Percentiles rank a stretch among this genome's conserved stretches.
Conservation (phyloP, 257 asterid species). For the Prunella vulgaris region DNA sequence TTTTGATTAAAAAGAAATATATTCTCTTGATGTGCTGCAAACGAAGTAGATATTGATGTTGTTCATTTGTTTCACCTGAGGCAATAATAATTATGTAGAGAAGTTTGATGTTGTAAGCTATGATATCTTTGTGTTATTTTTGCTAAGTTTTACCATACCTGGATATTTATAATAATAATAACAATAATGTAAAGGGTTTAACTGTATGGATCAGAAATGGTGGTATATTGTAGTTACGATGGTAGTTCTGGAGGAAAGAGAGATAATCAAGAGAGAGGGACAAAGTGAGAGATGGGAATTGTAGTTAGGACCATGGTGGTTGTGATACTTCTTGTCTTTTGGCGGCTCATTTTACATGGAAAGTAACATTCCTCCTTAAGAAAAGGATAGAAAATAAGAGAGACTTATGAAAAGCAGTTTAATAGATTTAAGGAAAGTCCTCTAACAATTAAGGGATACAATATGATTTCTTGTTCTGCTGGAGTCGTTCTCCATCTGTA, state of each 20-base stretch:
- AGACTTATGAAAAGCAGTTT: background rate
- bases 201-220: background rate
- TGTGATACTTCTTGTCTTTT: background rate
- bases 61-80: background rate
- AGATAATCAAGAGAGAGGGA: background rate
- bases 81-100: background rate
- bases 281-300: background rate
- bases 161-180: background rate
- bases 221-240: background rate
- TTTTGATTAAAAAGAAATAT: background rate
- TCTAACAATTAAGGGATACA: background rate
- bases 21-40: slow-evolving; percentile 8
- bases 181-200: background rate
- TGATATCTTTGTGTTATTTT: background rate
- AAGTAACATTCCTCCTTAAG: background rate
- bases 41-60: background rate
- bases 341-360: background rate
- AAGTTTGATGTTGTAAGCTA: background rate
- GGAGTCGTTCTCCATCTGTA: background rate
- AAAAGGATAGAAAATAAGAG: background rate
- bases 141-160: background rate
- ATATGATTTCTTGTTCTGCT: background rate
- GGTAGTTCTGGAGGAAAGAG: background rate
- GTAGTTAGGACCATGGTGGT: background rate
- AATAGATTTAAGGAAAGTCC: background rate